A percentile compares a stretch with the other conserved stretches of the same genome.
Conservation (phyloP, 208 protist genomes). For the Herpetomonas samuelpessoai region DNA sequence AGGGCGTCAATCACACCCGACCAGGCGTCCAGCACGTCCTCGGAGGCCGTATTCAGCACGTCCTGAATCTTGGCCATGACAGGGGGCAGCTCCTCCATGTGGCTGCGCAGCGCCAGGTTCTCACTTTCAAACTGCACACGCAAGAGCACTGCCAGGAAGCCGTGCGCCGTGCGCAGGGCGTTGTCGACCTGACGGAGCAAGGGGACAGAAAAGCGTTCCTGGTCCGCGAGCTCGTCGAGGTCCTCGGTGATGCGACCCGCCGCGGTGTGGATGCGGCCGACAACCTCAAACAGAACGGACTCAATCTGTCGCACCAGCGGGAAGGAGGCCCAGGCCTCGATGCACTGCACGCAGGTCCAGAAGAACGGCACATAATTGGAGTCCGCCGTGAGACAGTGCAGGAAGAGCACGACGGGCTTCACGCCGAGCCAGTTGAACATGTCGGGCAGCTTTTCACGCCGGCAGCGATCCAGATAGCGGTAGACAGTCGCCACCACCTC, state of each 20-base stretch:
- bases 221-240: slow-evolving; percentile 32
- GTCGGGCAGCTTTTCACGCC: slow-evolving; percentile 53
- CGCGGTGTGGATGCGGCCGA: slow-evolving; percentile 69
- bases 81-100: slow-evolving; percentile 54
- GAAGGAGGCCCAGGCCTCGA: slow-evolving; percentile 71
- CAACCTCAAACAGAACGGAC: slow-evolving; percentile 56
- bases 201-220: slow-evolving; percentile 44
- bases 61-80: slow-evolving; percentile 75
- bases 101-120: slow-evolving; percentile 69
- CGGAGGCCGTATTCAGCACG: slow-evolving; percentile 60
- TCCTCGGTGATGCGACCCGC: slow-evolving; percentile 41
- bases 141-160: slow-evolving; percentile 68
- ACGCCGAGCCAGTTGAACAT: slow-evolving; percentile 83
- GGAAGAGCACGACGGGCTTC: slow-evolving; percentile 66
- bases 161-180: slow-evolving; percentile 41
- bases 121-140: slow-evolving; percentile 87
- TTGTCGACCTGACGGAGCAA: slow-evolving; percentile 47
- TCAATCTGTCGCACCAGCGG: slow-evolving; percentile 67
- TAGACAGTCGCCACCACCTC: slow-evolving; percentile 71
- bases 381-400: slow-evolving; percentile 75
- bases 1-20: slow-evolving; percentile 51
- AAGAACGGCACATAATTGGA: slow-evolving; percentile 89
- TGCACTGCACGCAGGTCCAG: slow-evolving; percentile 83
- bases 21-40: slow-evolving; percentile 75
- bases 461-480: slow-evolving; percentile 61